Conservation (phyloP, 2,329 filamentous ascomycete genomes). For the Meredithiella fracta region DNA sequence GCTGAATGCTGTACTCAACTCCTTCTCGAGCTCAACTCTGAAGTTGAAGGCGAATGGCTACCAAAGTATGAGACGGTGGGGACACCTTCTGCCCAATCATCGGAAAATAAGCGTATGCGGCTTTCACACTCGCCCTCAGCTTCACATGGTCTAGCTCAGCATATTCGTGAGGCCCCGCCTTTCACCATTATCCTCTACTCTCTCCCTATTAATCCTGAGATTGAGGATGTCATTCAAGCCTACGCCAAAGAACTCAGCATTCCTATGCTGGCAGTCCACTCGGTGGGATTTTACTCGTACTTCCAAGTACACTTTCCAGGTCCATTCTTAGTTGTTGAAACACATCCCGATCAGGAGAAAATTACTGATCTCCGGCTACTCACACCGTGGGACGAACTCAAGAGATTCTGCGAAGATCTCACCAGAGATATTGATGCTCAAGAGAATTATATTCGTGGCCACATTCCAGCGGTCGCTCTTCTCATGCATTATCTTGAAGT, state of each 20-base stretch:
- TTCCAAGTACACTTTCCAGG: slow-evolving; percentile 65
- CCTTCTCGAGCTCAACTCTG: slow-evolving; percentile 78
- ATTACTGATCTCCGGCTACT: slow-evolving; percentile 74
- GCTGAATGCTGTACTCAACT: slow-evolving; percentile 63
- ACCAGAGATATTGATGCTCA: slow-evolving; percentile 53
- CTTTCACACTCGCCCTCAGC: slow-evolving; percentile 10
- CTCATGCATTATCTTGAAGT: slow-evolving; percentile 65
- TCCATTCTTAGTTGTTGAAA: slow-evolving; percentile 87
- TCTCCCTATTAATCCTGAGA: slow-evolving; percentile 30
- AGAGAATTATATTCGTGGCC: slow-evolving; percentile 69
- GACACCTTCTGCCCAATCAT: slow-evolving; percentile 18
- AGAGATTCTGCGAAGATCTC: slow-evolving; percentile 47
- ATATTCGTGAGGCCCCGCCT: slow-evolving; percentile 23
- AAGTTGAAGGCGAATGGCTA: slow-evolving; percentile 63
- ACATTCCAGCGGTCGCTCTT: slow-evolving; percentile 74
- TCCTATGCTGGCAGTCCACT: slow-evolving; percentile 70
- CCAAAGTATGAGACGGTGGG: slow-evolving; percentile 23
- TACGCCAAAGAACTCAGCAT: slow-evolving; percentile 41
- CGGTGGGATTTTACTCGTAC: slow-evolving; percentile 79
- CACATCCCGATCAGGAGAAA: slow-evolving; percentile 75
- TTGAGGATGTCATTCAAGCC: slow-evolving; percentile 28
- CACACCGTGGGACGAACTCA: slow-evolving; percentile 70
- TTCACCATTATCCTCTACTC: slow-evolving; percentile 42
- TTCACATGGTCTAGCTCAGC: slow-evolving; percentile 22
- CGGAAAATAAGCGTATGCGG: slow-evolving; percentile 10